phyloP scores from a whole-genome alignment of 495 filamentous ascomycete species.

The Annulohypoxylon stygium region DNA sequence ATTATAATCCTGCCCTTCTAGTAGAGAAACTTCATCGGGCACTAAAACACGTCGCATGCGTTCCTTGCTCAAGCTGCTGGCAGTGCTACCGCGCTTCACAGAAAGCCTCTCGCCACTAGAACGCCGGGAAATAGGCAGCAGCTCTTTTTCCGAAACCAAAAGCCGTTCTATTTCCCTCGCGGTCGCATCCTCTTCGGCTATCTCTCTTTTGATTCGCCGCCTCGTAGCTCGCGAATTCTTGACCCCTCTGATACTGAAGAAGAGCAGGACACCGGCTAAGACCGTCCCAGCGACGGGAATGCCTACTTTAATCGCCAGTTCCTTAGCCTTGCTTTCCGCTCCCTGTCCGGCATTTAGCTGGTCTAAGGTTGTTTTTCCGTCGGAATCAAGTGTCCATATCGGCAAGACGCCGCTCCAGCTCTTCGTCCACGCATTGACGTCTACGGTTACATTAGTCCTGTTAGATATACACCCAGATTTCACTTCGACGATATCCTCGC shows the following conservation, averaged over 20 bases:
- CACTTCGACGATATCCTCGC: neutral
- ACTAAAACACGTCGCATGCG: neutral
- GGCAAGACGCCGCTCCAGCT: neutral
- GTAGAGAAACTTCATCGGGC: neutral
- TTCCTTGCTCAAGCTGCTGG: neutral
- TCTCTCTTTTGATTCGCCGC: neutral
- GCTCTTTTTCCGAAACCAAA: too few relatives aligned
- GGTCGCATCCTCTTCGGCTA: neutral
- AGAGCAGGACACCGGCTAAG: neutral
- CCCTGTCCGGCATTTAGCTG: neutral
- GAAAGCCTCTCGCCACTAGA: too few relatives aligned
- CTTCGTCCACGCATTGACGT: neutral
- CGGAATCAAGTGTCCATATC: neutral
- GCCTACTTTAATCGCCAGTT: slow-evolving; percentile 1
- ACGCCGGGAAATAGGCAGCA: too few relatives aligned
- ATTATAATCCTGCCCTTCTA: neutral
- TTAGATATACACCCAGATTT: neutral
- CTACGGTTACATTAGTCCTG: neutral
- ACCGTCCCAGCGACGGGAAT: neutral
- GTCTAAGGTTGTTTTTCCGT: neutral
- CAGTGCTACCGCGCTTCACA: neutral
- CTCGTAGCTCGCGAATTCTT: neutral
- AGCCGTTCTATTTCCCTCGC: slow-evolving; percentile 1
- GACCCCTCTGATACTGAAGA: neutral
- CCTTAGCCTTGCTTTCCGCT: neutral